Evolutionary conservation across 2,329 filamentous ascomycete genomes (phyloP).

Genomic region (Coleophoma cylindrospora): DNA sequence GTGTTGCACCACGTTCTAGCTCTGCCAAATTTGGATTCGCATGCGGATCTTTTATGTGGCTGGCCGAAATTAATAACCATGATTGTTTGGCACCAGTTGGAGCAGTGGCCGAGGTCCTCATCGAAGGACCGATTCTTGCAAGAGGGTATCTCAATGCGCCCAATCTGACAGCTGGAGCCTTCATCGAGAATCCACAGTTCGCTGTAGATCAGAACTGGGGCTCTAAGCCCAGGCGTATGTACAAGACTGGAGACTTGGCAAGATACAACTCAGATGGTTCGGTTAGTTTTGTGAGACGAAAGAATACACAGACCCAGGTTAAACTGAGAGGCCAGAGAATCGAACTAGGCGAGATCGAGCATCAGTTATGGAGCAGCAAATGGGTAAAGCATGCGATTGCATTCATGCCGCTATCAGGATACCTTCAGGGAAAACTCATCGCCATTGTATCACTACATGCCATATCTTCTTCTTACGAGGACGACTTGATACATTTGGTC

Average conservation of each 20-base stretch:
- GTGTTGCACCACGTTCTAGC: not conserved
- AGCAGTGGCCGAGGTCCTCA: slow-evolving; percentile 27
- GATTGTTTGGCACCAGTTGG: slow-evolving; percentile 21
- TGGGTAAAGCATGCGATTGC: not conserved
- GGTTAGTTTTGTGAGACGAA: not conserved
- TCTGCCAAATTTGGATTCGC: not conserved
- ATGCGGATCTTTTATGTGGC: not conserved
- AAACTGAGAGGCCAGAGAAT: slow-evolving; percentile 78
- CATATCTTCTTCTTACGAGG: not conserved
- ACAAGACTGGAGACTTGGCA: not conserved
- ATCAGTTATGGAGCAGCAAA: not conserved
- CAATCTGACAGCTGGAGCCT: slow-evolving; percentile 49
- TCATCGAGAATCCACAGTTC: slow-evolving; percentile 45
- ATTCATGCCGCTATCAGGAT: not conserved
- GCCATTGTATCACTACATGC: not conserved
- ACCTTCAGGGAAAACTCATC: not conserved
- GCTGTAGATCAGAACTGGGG: not conserved
- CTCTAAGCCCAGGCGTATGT: not conserved
- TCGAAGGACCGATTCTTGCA: slow-evolving; percentile 37
- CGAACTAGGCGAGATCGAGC: slow-evolving; percentile 70
- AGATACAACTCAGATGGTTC: not conserved
- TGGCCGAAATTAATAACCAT: not conserved
- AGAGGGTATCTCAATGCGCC: slow-evolving; percentile 54
- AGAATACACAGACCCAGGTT: slow-evolving; percentile 32
- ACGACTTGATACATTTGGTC: not conserved